phyloP scores from a whole-genome alignment of 768 basidiomycete genomes.

The Termitomyces sp. region DNA sequence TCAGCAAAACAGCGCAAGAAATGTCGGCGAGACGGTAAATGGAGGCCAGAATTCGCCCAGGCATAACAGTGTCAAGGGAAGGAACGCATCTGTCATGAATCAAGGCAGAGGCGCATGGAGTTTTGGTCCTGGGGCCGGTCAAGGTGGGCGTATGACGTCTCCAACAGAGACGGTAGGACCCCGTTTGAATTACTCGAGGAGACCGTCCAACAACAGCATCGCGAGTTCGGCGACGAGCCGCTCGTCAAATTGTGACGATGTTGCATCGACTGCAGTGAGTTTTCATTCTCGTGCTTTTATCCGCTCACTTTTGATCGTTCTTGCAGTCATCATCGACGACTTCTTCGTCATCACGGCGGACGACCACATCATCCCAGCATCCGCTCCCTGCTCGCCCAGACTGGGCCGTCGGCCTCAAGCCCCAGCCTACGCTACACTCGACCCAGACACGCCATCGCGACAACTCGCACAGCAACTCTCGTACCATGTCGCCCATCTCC shows the following conservation, averaged over 20 bases:
- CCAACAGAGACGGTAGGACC: slow-evolving; percentile 56
- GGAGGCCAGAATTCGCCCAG: slow-evolving; percentile 26
- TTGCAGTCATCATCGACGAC: slow-evolving; percentile 65
- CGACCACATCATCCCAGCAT: slow-evolving; percentile 65
- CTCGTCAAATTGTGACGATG: slow-evolving; percentile 59
- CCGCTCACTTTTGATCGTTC: slow-evolving; percentile 7
- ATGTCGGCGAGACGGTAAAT: slow-evolving; percentile 19
- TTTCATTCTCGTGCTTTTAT: slow-evolving; percentile 1
- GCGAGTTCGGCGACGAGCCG: slow-evolving; percentile 47
- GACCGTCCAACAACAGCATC: slow-evolving; percentile 38
- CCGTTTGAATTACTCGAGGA: slow-evolving; percentile 52
- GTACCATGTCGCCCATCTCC: slow-evolving; percentile 36
- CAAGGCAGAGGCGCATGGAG: slow-evolving; percentile 51
- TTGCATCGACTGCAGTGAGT: slow-evolving; percentile 72
- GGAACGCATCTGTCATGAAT: slow-evolving; percentile 23
- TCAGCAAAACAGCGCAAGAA: slow-evolving; percentile 2
- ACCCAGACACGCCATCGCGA: slow-evolving; percentile 50
- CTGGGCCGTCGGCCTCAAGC: slow-evolving; percentile 83
- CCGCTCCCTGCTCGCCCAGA: slow-evolving; percentile 81
- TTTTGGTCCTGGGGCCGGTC: slow-evolving; percentile 58
- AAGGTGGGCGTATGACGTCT: slow-evolving; percentile 35
- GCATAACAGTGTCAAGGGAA: slow-evolving; percentile 23
- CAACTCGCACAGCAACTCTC: slow-evolving; percentile 30
- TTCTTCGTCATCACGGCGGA: slow-evolving; percentile 75
- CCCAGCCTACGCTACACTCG: slow-evolving; percentile 61